A percentile compares a stretch with the other conserved stretches of the same genome.
Conservation (phyloP, 352 stramenopile genomes). For the Globisporangium takayamanum region DNA sequence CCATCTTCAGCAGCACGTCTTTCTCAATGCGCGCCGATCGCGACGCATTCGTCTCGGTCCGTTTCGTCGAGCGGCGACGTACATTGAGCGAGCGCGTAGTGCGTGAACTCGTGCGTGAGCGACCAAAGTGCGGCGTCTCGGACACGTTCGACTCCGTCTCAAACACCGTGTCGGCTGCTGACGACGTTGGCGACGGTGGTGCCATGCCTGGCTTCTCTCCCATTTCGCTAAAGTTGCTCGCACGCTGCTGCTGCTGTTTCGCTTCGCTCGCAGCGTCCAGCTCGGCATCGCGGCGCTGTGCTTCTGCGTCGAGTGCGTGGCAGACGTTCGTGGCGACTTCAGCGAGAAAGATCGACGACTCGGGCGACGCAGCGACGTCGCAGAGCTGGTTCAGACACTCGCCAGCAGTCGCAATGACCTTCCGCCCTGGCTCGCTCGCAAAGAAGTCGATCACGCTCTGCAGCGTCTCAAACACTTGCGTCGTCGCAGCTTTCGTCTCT, state of each 20-base stretch:
- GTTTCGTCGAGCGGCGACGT: background rate
- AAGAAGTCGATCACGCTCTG: conserved; percentile 75
- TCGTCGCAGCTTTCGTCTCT: conserved; percentile 57
- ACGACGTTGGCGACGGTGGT: conserved; percentile 31
- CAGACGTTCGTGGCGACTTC: conserved; percentile 71
- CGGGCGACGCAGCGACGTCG: conserved; percentile 58
- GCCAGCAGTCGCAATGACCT: conserved; percentile 44
- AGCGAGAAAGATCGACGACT: conserved; percentile 68
- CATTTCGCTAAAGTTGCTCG: conserved; percentile 3
- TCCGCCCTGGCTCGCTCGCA: conserved; percentile 47
- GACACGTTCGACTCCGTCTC: conserved; percentile 44
- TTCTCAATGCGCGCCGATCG: conserved; percentile 70
- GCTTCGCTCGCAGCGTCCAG: conserved; percentile 1
- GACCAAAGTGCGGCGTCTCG: background rate
- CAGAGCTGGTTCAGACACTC: conserved; percentile 42
- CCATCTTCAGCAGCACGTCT: conserved; percentile 67
- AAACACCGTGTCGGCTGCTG: conserved; percentile 43
- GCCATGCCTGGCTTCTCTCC: conserved; percentile 19
- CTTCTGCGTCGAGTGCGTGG: conserved; percentile 59
- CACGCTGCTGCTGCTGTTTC: background rate
- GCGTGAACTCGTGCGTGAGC: background rate
- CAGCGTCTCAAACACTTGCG: conserved; percentile 53
- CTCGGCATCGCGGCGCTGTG: conserved; percentile 20
- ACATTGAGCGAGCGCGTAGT: background rate
- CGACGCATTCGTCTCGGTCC: conserved; percentile 24